A percentile compares a stretch with the other conserved stretches of the same genome.
These are phyloP conservation scores for Emericellopsis atlantica DNA, from an alignment of 2,329 filamentous ascomycete genomes.

Conservation along the genomic window DNA sequence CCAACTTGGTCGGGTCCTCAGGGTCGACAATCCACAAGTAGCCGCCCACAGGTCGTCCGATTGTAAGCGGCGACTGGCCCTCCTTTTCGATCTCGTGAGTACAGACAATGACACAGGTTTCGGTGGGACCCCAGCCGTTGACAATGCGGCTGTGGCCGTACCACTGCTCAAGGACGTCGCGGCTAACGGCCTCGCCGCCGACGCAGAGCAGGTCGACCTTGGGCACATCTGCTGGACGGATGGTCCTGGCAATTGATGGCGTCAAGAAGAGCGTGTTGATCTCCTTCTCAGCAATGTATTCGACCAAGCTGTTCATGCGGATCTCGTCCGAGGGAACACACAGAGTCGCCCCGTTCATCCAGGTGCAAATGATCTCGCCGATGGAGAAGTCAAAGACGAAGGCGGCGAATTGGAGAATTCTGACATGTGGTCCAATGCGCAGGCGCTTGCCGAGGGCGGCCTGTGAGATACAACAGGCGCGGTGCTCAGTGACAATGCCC, in stretches of 20 bases:
- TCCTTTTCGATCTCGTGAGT: slow-evolving; percentile 1
- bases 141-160: slow-evolving; percentile 1
- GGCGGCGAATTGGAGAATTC: slow-evolving; percentile 3
- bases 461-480: slow-evolving; percentile 1
- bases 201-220: slow-evolving; percentile 2
- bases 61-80: slow-evolving; percentile 1
- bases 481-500: slow-evolving; percentile 9
- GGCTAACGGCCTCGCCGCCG: slow-evolving; percentile 4
- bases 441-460: slow-evolving; percentile 5
- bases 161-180: slow-evolving; percentile 5
- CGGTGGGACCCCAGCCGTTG: slow-evolving; percentile 6
- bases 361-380: slow-evolving; percentile 1
- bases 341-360: background rate
- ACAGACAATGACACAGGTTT: slow-evolving; percentile 4
- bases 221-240: background rate
- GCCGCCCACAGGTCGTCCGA: slow-evolving; percentile 5
- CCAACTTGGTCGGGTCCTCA: slow-evolving; percentile 1
- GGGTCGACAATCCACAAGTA: slow-evolving; percentile 6
- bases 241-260: slow-evolving; percentile 1
- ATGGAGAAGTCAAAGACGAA: slow-evolving; percentile 3
- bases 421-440: slow-evolving; percentile 7
- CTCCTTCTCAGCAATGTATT: background rate
- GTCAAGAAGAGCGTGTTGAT: slow-evolving; percentile 1
- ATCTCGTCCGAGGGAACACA: background rate
- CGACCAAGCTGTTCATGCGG: background rate